phyloP scores from a whole-genome alignment of 1,284 basidiomycete species.

The Sanguinoderma infundibulare region DNA sequence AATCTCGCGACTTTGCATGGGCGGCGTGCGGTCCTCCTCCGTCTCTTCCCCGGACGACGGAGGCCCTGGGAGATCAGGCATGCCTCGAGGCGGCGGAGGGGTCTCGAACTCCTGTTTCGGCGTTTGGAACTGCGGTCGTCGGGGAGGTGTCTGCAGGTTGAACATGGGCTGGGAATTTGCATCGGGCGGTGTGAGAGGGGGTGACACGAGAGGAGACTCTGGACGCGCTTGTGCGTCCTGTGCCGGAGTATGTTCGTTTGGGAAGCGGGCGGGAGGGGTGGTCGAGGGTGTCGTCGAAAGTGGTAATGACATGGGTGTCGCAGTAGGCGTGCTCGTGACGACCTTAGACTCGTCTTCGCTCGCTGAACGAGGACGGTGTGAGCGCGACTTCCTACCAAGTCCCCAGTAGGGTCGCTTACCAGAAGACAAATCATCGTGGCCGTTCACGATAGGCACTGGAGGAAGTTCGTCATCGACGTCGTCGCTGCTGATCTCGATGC shows the following conservation, averaged over 20 bases:
- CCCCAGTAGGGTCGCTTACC: constrained; percentile 33
- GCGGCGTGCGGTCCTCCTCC: constrained; percentile 32
- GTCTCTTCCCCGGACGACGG: constrained; percentile 56
- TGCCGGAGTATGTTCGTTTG: constrained; percentile 1
- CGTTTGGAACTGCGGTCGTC: constrained; percentile 42
- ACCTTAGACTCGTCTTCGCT: constrained; percentile 43
- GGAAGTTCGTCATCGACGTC: constrained; percentile 24
- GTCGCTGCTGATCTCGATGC: constrained; percentile 22
- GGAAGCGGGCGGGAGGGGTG: constrained; percentile 2
- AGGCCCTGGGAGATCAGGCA: constrained; percentile 49
- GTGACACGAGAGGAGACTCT: constrained; percentile 19
- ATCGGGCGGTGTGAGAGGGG: constrained; percentile 22
- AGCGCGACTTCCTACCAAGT: background rate
- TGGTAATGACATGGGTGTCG: constrained; percentile 36
- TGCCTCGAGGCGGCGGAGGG: constrained; percentile 61
- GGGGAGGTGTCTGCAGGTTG: constrained; percentile 53
- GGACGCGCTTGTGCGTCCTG: constrained; percentile 4
- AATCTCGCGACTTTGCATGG: constrained; percentile 23
- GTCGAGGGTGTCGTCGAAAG: constrained; percentile 27
- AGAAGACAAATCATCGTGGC: constrained; percentile 35
- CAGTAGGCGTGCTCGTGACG: constrained; percentile 43
- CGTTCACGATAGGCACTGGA: constrained; percentile 25
- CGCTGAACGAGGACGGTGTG: constrained; percentile 29
- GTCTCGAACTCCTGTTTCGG: constrained; percentile 57
- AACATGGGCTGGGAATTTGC: constrained; percentile 17